These are phyloP conservation scores for Paecilomyces niveus DNA, from an alignment of 2,329 filamentous ascomycete species.

Conservation along the genomic window DNA sequence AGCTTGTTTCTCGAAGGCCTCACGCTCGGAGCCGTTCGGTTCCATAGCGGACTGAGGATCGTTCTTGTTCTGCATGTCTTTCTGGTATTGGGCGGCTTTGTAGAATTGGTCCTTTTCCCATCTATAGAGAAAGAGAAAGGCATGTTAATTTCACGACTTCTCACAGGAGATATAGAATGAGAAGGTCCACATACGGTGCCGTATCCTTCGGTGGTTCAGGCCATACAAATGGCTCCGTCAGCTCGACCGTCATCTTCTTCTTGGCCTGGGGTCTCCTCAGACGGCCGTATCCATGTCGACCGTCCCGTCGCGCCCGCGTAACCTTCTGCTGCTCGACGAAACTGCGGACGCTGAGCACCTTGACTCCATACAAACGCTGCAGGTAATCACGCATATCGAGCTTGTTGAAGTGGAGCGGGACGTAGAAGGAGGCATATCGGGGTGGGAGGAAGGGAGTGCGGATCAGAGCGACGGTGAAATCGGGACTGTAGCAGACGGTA, in stretches of 20 bases:
- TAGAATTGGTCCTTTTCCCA: constrained; percentile 59
- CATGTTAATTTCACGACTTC: background rate
- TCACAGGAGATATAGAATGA: constrained; percentile 2
- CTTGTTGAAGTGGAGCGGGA: constrained; percentile 90
- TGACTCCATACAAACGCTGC: constrained; percentile 73
- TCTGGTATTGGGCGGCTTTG: constrained; percentile 44
- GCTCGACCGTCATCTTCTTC: constrained; percentile 94
- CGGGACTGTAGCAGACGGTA: constrained; percentile 52
- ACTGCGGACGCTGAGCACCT: constrained; percentile 65
- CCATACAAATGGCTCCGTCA: constrained; percentile 83
- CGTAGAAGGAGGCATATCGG: constrained; percentile 80
- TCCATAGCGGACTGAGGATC: constrained; percentile 31
- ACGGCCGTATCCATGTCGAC: constrained; percentile 42
- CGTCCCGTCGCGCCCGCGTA: constrained; percentile 34
- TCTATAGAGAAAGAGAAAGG: constrained; percentile 22
- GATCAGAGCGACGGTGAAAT: constrained; percentile 72
- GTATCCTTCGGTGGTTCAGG: constrained; percentile 61
- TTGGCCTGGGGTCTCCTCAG: constrained; percentile 64
- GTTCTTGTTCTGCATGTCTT: constrained; percentile 31
- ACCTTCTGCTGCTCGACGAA: constrained; percentile 66
- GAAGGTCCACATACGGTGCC: constrained; percentile 42
- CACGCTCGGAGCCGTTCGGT: constrained; percentile 35
- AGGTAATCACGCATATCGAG: constrained; percentile 95
- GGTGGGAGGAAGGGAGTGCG: constrained; percentile 65
- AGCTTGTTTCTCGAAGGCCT: constrained; percentile 52